These are phyloP conservation scores for Pleurotus pulmonarius DNA, from an alignment of 768 basidiomycete genomes.

Conservation along the genomic window DNA sequence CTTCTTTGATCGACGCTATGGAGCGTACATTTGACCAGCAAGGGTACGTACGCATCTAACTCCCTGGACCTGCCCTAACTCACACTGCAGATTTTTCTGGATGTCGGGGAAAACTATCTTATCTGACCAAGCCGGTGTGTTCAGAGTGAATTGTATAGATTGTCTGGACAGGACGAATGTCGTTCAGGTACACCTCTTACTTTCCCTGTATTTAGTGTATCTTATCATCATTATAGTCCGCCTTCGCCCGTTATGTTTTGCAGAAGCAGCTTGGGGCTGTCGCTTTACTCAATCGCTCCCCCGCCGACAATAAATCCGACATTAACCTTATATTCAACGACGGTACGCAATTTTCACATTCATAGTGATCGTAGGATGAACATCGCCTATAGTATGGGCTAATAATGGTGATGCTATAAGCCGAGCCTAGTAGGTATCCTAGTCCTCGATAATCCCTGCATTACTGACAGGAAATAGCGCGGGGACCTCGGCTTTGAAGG, in stretches of 20 bases:
- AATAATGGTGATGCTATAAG: conserved; percentile 97
- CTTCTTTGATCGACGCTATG: conserved; percentile 67
- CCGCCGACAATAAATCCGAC: conserved; percentile 49
- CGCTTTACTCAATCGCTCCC: conserved; percentile 54
- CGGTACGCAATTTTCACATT: conserved; percentile 35
- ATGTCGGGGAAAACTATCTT: conserved; percentile 65
- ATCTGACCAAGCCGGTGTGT: conserved; percentile 82
- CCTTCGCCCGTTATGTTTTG: conserved; percentile 83
- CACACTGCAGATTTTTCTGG: conserved; percentile 68
- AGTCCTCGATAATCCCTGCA: not conserved
- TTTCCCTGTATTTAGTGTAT: not conserved
- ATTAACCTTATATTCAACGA: conserved; percentile 79
- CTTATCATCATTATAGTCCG: conserved; percentile 53
- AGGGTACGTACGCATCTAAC: conserved; percentile 45
- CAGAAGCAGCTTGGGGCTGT: conserved; percentile 71
- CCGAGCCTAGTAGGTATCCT: conserved; percentile 66
- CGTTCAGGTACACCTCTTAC: conserved; percentile 57
- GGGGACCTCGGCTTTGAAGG: conserved; percentile 95
- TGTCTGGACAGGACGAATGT: conserved; percentile 95
- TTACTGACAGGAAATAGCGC: conserved; percentile 47
- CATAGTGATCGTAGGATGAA: not conserved
- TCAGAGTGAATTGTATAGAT: conserved; percentile 93
- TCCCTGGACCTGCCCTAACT: conserved; percentile 7
- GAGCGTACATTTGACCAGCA: conserved; percentile 74
- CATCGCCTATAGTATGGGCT: conserved; percentile 77